Evolutionary conservation across 129 eudicot species (phyloP), one percentile per base, ranked within the genome.

Genomic region (Calendula officinalis): DNA sequence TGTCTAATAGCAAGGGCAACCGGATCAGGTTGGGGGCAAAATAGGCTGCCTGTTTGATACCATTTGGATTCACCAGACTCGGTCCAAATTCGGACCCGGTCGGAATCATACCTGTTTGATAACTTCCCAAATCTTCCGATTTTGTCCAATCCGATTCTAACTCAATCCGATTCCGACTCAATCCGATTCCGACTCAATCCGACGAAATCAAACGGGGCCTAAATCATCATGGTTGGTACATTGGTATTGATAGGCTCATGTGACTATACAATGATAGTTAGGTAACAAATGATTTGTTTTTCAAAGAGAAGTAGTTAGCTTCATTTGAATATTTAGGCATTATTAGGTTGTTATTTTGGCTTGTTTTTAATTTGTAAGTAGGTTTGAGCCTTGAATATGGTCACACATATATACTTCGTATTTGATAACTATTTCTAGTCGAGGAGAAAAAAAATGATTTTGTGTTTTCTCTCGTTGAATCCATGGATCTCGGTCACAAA

Each of bases 381-480:
- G 67, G 72, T 65, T 56, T 38, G 53, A 64, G 54, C 61, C 72
- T 56, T 65, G 72, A 73, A 73, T 65, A 37, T 47, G 65, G 78
- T 56, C n/a, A 65, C 67, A 65, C 5, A 44, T 60, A 47, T 39
- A 40, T 5, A n/a, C n/a, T n/a, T n/a, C n/a, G n/a, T n/a, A 38
- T 63, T 32, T 47, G 72, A 73, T 33, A 14, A 66, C 13, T 67
- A 66, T 72, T 56, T 71, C 30, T 56, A 5, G 42, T 44, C 16
- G 50, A 56, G 16, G 40, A 54, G 37, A 56, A 55, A 55, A 55
- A 54, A 16, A 5, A 37, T 33, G 49, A 22, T 55, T 56, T 46
- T 44, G 42, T 9, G 17, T 32, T 39, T 35, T 60, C 40, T 15
- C 10, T 38, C 14, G 32, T 39, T 60, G 2, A 14, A 16, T 9